Base-by-base conservation (phyloP, 371 early-diverging fungal genomes). In the Apophysomyces elegans region DNA sequence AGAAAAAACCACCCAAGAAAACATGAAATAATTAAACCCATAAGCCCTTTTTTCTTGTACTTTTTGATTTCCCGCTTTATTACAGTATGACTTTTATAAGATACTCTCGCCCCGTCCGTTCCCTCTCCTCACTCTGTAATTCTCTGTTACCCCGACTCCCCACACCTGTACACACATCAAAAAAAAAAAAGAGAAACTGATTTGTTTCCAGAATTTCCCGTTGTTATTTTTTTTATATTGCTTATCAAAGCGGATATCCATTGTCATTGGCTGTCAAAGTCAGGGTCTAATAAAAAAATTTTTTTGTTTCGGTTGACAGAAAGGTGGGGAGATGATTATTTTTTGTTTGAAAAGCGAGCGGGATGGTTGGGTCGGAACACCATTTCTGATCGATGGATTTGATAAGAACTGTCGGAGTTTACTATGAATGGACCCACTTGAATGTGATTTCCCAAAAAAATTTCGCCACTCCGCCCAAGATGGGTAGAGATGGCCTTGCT, bases 281-380 rank as follows among this genome's bases (percentile, higher is more conserved):
- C 54, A 50, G 54, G 54, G 54, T 50, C 54, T 50, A 6, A 50
- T 21, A 47, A 50, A 50, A 41, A 41, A 5, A n/a, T 5, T 41
- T 41, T 50, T 50, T 50, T 50, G 9, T 21, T 9, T n/a, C 21
- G 54, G 9, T 21, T 9, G 21, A 50, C 9, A 50, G 16, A 50
- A 50, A 50, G 54, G 54, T 50, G 54, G 54, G 54, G 54, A 50
- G 54, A 50, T 26, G 21, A 9, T 50, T 50, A 21, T 21, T 50
- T n/a, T 21, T 11, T 21, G 5, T 50, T 50, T 21, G n/a, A 21
- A 50, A 5, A 4, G 21, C 7, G 47, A 50, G 21, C 16, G 9
- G 21, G 9, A 7, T 50, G 21, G 21, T n/a, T 21, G 54, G n/a
- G n/a, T 50, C 54, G 54, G 41, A 26, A 26, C 32, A 26, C 32